These are phyloP conservation scores for Fusarium humuli DNA, from an alignment of 2,329 filamentous ascomycete genomes.

Conservation along the genomic window DNA sequence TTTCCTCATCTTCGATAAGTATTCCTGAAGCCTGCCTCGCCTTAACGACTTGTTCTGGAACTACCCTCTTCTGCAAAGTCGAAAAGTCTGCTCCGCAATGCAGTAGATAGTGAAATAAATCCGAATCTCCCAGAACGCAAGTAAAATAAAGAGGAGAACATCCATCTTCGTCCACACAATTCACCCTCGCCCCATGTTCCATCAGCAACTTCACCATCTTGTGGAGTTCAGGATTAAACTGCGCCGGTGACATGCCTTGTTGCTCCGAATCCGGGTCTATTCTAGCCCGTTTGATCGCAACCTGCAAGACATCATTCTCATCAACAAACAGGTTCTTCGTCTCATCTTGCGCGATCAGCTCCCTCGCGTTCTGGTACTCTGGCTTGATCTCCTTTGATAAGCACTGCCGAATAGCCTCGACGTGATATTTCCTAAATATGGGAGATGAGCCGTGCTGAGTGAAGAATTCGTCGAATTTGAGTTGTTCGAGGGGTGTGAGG, in stretches of 20 bases:
- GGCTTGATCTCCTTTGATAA: neutral
- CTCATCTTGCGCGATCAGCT: neutral
- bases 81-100: neutral
- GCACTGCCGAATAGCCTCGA: slow-evolving; percentile 7
- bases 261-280: neutral
- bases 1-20: neutral
- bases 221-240: slow-evolving; percentile 19
- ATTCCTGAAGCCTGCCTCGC: neutral
- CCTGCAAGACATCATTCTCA: slow-evolving; percentile 13
- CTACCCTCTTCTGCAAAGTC: neutral
- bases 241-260: neutral
- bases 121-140: slow-evolving; percentile 13
- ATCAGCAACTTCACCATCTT: slow-evolving; percentile 9
- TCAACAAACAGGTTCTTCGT: neutral
- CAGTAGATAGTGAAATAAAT: neutral
- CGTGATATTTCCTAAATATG: neutral
- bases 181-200: neutral
- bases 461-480: slow-evolving; percentile 30
- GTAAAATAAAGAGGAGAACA: slow-evolving; percentile 17
- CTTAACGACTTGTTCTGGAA: neutral
- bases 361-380: slow-evolving; percentile 8
- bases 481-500: slow-evolving; percentile 3
- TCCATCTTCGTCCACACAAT: slow-evolving; percentile 1
- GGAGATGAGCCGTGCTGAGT: neutral
- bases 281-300: neutral